Evolutionary conservation across 2,329 filamentous ascomycete genomes (phyloP).

Genomic region (Aspergillus sp.): DNA sequence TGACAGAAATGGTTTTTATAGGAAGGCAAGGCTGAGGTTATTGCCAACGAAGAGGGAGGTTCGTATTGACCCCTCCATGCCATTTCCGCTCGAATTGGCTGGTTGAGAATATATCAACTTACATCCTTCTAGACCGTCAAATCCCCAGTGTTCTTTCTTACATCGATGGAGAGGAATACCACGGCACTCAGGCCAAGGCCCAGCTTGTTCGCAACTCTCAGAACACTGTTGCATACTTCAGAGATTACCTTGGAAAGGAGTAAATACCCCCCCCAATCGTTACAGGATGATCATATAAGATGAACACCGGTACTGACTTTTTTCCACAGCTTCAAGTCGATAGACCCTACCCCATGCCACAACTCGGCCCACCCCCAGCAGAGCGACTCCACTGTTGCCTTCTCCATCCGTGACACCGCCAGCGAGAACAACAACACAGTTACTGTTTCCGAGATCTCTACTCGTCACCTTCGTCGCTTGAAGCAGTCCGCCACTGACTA

Average conservation of each 20-base stretch:
- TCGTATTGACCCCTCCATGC: conserved; percentile 27
- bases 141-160: conserved; percentile 95
- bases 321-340: conserved; percentile 71
- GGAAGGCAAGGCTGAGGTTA: conserved; percentile 95
- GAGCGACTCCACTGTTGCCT: conserved; percentile 65
- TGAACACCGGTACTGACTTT: conserved; percentile 5
- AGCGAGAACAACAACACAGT: conserved; percentile 64
- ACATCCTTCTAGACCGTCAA: conserved; percentile 67
- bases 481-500: conserved; percentile 82
- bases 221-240: conserved; percentile 94
- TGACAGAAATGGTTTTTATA: conserved; percentile 20
- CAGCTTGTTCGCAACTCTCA: conserved; percentile 87
- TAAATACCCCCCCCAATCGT: conserved; percentile 27
- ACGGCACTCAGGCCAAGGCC: conserved; percentile 88
- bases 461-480: conserved; percentile 78
- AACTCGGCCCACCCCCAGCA: conserved; percentile 86
- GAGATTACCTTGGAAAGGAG: conserved; percentile 93
- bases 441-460: conserved; percentile 73
- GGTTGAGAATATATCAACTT: background rate
- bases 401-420: conserved; percentile 74
- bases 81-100: background rate
- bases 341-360: conserved; percentile 93
- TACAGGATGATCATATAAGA: conserved; percentile 71
- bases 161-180: conserved; percentile 92
- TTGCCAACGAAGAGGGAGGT: conserved; percentile 98